These are phyloP conservation scores for Stipa capillata DNA, from an alignment of 176 grass and related monocot species.

Conservation along the genomic window DNA sequence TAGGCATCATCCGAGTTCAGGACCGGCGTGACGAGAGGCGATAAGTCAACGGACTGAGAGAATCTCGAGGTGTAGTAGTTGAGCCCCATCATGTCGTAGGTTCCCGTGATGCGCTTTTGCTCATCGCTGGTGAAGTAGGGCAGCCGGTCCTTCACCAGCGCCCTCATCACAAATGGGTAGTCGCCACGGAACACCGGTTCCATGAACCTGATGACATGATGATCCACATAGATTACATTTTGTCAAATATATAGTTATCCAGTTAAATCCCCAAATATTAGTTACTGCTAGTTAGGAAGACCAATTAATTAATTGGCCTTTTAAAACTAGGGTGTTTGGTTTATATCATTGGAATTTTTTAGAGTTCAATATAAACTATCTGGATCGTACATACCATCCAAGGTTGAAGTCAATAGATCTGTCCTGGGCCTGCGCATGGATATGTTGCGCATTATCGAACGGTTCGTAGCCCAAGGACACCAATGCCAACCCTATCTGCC, in stretches of 20 bases:
- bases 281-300: too few relatives aligned
- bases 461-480: background rate
- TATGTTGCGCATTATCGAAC: background rate
- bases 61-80: constrained; percentile 20
- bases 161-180: constrained; percentile 20
- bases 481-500: background rate
- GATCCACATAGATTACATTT: too few relatives aligned
- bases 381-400: too few relatives aligned
- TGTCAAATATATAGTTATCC: too few relatives aligned
- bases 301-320: too few relatives aligned
- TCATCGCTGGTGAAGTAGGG: background rate
- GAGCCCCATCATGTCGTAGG: constrained; percentile 3
- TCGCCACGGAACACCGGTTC: constrained; percentile 7
- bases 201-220: too few relatives aligned
- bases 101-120: too few relatives aligned
- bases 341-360: too few relatives aligned
- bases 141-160: background rate
- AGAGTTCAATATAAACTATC: too few relatives aligned
- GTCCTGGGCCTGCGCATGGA: background rate
- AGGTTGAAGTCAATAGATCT: background rate
- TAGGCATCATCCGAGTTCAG: background rate
- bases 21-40: background rate
- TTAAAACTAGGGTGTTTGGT: too few relatives aligned
- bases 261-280: too few relatives aligned
- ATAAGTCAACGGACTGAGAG: background rate